phyloP scores from a whole-genome alignment of 2,329 filamentous ascomycete species.

The Beauveria australis region DNA sequence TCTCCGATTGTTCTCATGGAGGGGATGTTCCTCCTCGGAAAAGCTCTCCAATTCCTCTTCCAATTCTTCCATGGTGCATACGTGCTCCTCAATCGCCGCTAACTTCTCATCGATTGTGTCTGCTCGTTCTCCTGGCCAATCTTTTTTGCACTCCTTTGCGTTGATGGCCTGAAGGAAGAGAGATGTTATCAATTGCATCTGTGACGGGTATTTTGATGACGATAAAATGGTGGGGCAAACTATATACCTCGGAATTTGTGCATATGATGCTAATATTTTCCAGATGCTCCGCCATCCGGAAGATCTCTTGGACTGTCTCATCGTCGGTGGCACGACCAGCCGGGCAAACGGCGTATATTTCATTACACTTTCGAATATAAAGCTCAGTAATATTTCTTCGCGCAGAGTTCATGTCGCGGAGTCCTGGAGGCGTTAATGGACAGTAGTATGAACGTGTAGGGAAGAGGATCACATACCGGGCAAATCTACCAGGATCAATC shows the following conservation, averaged over 20 bases:
- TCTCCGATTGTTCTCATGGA: not conserved
- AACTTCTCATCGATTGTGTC: slow-evolving; percentile 11
- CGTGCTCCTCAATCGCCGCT: not conserved
- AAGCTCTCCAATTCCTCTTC: not conserved
- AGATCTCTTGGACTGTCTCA: slow-evolving; percentile 30
- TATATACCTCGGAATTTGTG: slow-evolving; percentile 31
- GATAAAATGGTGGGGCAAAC: not conserved
- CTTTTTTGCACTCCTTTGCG: slow-evolving; percentile 24
- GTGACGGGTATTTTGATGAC: not conserved
- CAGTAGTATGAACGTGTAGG: not conserved
- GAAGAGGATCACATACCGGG: slow-evolving; percentile 28
- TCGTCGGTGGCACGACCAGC: slow-evolving; percentile 35
- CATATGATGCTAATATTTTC: slow-evolving; percentile 36
- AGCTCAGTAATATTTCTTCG: slow-evolving; percentile 35
- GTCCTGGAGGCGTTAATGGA: slow-evolving; percentile 22
- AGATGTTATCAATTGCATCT: not conserved
- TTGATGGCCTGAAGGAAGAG: slow-evolving; percentile 21
- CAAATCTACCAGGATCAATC: slow-evolving; percentile 39
- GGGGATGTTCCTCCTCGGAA: not conserved
- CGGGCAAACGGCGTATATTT: slow-evolving; percentile 36
- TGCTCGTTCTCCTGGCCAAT: slow-evolving; percentile 21
- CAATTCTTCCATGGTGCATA: slow-evolving; percentile 1
- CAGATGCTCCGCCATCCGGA: slow-evolving; percentile 30
- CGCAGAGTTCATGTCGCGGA: slow-evolving; percentile 38
- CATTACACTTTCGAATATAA: slow-evolving; percentile 36